These are phyloP conservation scores for Cornus kousa DNA, from an alignment of 148 eudicot species.

Conservation along the genomic window DNA sequence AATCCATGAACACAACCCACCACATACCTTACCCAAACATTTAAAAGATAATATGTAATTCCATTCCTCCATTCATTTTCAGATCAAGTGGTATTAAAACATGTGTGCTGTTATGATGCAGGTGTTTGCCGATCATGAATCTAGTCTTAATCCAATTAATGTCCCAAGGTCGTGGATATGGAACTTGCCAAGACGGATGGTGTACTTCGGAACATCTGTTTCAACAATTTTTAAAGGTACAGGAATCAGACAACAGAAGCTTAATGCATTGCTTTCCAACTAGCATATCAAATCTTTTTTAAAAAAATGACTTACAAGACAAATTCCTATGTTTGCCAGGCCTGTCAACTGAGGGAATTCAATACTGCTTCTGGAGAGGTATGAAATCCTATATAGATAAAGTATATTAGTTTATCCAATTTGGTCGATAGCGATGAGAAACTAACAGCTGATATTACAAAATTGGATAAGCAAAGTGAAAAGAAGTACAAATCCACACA, in stretches of 20 bases:
- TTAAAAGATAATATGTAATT: background rate
- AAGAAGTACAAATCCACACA: background rate
- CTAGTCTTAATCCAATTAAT: slow-evolving; percentile 63
- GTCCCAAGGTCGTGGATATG: slow-evolving; percentile 61
- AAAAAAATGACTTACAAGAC: slow-evolving; percentile 3
- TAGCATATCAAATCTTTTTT: background rate
- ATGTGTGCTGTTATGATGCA: slow-evolving; percentile 16
- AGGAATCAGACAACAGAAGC: background rate
- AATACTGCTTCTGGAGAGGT: slow-evolving; percentile 73
- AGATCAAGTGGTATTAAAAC: background rate
- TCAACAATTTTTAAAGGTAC: slow-evolving; percentile 66
- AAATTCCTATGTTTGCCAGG: slow-evolving; percentile 32
- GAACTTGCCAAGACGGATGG: slow-evolving; percentile 58
- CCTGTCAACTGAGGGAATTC: slow-evolving; percentile 49
- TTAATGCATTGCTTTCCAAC: background rate
- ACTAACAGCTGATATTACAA: background rate
- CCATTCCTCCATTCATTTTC: background rate
- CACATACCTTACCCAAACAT: background rate
- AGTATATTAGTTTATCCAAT: background rate
- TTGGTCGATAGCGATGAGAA: background rate
- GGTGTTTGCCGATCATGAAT: slow-evolving; percentile 75
- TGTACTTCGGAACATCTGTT: slow-evolving; percentile 67
- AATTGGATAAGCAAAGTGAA: background rate
- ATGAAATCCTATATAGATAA: slow-evolving; percentile 10
- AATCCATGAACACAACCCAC: background rate